phyloP scores from a whole-genome alignment of 139 green algal species.

The Tetradesmus lagerheimii region DNA sequence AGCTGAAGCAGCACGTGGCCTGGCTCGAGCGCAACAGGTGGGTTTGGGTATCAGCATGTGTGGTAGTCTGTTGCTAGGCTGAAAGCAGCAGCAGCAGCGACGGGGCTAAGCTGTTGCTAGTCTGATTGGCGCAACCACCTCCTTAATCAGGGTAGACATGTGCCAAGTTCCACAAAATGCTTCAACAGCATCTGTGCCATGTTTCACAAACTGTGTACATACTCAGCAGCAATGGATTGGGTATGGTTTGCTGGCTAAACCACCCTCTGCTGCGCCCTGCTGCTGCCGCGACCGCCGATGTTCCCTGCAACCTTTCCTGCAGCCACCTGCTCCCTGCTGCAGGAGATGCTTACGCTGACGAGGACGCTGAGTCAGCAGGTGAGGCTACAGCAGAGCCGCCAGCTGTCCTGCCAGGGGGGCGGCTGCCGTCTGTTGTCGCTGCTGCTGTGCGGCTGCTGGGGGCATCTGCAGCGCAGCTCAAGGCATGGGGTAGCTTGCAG shows the following conservation, averaged over 20 bases:
- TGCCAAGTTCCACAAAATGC: no score
- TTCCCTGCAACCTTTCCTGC: background rate
- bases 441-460: slow-evolving; percentile 7
- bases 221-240: no score
- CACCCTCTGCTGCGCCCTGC: background rate
- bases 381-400: slow-evolving; percentile 1
- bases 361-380: background rate
- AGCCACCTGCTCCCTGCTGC: background rate
- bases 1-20: background rate
- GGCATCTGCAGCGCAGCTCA: background rate
- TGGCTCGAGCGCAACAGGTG: slow-evolving; percentile 42
- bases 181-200: no score
- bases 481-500: background rate
- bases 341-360: background rate
- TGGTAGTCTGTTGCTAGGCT: no score
- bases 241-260: no score
- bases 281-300: background rate
- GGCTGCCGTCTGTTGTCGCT: background rate
- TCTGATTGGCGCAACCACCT: no score
- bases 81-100: no score
- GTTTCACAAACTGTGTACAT: no score
- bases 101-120: no score
- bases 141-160: no score
- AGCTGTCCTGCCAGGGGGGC: background rate
- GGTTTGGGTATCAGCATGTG: background rate